Evolutionary conservation across 2,329 filamentous ascomycete genomes (phyloP).

Genomic region (Diaporthe caulivora): DNA sequence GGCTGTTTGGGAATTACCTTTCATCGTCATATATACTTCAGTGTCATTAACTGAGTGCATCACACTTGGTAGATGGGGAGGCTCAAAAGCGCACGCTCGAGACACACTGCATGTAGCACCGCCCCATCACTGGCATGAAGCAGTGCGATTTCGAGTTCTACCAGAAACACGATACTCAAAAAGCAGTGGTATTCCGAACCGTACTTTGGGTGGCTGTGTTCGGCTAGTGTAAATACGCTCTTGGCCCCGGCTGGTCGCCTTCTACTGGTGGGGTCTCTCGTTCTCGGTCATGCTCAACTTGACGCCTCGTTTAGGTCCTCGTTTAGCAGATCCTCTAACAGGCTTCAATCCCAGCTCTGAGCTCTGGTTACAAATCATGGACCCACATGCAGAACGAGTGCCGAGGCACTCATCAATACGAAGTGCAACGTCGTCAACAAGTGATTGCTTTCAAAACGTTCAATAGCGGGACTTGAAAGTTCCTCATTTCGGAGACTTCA

Average conservation of each 20-base stretch:
- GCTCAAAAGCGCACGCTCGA: no score
- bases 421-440: no score
- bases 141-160: neutral
- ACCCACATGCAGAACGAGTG: no score
- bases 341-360: no score
- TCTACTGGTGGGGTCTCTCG: neutral
- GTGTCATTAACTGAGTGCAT: no score
- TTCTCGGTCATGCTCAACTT: neutral
- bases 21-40: neutral
- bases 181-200: neutral
- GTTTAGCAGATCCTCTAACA: neutral
- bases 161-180: accelerated
- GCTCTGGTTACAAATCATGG: no score
- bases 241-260: neutral
- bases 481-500: no score
- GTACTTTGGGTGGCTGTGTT: neutral
- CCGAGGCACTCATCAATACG: no score
- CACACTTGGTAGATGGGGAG: no score
- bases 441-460: no score
- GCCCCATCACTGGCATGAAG: neutral
- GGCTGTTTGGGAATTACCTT: neutral
- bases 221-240: no score
- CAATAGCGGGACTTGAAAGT: no score
- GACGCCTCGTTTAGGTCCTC: neutral
- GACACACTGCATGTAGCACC: neutral